Conservation (phyloP, 495 filamentous ascomycete species). For the Hypoxylon intermedium region DNA sequence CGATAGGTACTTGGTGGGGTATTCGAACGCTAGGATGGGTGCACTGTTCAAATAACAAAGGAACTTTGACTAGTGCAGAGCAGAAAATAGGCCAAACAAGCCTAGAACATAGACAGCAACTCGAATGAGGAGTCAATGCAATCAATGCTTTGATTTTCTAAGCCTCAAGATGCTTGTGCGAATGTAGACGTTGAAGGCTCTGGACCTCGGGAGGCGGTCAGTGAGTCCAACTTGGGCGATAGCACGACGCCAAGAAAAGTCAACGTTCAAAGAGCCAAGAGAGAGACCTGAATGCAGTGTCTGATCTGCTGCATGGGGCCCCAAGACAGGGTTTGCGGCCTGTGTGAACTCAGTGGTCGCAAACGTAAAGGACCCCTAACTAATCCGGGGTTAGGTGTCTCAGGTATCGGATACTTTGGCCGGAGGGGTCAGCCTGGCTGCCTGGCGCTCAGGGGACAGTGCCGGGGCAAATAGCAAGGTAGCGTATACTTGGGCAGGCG, state of each 20-base stretch:
- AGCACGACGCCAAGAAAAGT: conserved; percentile 6
- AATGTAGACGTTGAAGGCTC: no score
- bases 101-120: no score
- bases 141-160: no score
- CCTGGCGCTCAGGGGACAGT: no score
- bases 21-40: no score
- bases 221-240: conserved; percentile 5
- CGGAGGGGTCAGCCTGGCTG: no score
- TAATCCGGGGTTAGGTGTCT: conserved; percentile 25
- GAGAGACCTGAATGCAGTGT: conserved; percentile 9
- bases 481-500: conserved; percentile 21
- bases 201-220: conserved; percentile 25
- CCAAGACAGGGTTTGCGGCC: conserved; percentile 25
- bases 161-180: no score
- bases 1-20: neutral
- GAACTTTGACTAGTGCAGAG: no score
- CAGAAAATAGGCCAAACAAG: no score
- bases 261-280: neutral
- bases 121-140: no score
- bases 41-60: no score
- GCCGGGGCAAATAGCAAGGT: no score
- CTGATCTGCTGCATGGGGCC: conserved; percentile 30
- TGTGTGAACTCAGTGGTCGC: conserved; percentile 21
- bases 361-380: conserved; percentile 35
- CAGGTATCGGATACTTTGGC: neutral